Percentiles rank a stretch among this genome's conserved stretches.
phyloP scores from a whole-genome alignment of 176 grass and related monocot genomes.

The Thinopyrum elongatum region DNA sequence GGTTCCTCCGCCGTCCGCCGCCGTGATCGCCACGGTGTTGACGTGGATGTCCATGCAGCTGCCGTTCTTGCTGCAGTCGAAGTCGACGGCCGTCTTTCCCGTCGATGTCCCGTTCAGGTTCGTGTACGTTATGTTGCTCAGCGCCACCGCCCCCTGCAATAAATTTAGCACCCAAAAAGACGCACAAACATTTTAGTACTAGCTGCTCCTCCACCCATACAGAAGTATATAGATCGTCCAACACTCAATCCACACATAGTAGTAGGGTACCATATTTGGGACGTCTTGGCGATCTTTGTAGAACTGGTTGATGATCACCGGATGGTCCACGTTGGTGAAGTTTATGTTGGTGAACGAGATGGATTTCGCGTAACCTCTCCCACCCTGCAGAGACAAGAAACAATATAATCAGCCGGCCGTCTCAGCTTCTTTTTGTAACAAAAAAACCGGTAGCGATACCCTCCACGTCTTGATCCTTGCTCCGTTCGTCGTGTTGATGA shows the following conservation, averaged over 20 bases:
- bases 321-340: constrained; percentile 36
- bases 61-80: constrained; percentile 19
- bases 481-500: constrained; percentile 38
- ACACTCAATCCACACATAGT: not conserved
- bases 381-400: not conserved
- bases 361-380: constrained; percentile 27
- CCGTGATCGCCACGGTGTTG: not conserved
- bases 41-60: constrained; percentile 34
- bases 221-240: not conserved
- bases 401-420: not conserved
- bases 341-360: constrained; percentile 34
- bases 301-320: constrained; percentile 42
- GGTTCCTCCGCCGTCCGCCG: not conserved
- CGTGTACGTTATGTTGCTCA: constrained; percentile 29
- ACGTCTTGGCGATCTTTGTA: not conserved
- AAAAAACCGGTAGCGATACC: too few species aligned
- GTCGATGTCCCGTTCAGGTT: constrained; percentile 24
- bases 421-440: too few species aligned
- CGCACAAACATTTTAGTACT: not conserved
- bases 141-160: constrained; percentile 24
- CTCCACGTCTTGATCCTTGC: constrained; percentile 63
- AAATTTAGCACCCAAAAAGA: not conserved
- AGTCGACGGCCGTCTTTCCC: not conserved
- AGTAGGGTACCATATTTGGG: not conserved
- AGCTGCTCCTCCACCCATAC: not conserved